Evolutionary conservation across 2,329 filamentous ascomycete genomes (phyloP).

Genomic region (Fonsecaea pugnacius): DNA sequence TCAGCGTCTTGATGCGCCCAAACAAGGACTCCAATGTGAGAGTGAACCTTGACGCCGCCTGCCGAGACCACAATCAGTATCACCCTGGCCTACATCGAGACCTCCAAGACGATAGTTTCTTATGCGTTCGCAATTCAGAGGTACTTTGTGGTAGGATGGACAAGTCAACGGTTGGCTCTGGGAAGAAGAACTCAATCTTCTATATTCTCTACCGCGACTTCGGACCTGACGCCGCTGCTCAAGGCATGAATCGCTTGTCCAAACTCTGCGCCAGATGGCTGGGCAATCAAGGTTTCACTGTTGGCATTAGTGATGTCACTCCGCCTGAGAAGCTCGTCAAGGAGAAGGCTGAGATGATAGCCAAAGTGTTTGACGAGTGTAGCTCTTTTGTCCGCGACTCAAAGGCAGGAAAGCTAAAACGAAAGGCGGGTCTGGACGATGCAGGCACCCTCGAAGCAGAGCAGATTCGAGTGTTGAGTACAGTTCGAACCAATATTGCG

Average conservation of each 20-base stretch:
- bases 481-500: conserved; percentile 88
- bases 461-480: conserved; percentile 91
- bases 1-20: conserved; percentile 87
- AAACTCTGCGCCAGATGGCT: conserved; percentile 88
- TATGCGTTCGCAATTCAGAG: conserved; percentile 94
- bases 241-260: conserved; percentile 90
- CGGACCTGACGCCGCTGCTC: conserved; percentile 83
- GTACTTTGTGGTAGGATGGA: conserved; percentile 98
- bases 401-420: conserved; percentile 75
- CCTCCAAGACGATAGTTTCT: conserved; percentile 69
- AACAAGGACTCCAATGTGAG: conserved; percentile 80
- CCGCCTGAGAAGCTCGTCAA: conserved; percentile 72
- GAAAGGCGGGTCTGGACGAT: conserved; percentile 85
- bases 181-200: conserved; percentile 97
- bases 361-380: conserved; percentile 75
- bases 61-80: conserved; percentile 70
- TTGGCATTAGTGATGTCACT: conserved; percentile 93
- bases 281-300: conserved; percentile 90
- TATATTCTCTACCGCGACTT: conserved; percentile 96
- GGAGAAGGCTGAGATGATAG: conserved; percentile 76
- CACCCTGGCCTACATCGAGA: conserved; percentile 77
- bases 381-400: conserved; percentile 67
- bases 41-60: conserved; percentile 92
- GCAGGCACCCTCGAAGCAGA: conserved; percentile 65
- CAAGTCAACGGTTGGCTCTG: conserved; percentile 93